phyloP scores from a whole-genome alignment of 139 green algal genomes.

The Chlamydomonas eustigma region DNA sequence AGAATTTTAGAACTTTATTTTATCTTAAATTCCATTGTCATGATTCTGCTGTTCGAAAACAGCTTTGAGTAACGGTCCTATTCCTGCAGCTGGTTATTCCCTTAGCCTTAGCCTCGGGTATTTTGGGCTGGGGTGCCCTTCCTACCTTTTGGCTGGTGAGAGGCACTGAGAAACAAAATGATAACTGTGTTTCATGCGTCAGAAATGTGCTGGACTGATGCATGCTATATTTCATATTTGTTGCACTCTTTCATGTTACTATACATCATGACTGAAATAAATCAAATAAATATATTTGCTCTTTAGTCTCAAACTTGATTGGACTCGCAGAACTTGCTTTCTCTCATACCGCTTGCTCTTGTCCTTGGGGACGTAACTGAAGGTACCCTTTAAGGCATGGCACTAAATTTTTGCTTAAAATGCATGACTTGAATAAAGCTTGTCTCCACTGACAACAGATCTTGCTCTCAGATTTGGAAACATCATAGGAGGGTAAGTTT shows the following conservation, averaged over 20 bases:
- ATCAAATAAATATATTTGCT: no score
- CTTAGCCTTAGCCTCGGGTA: conserved; percentile 46
- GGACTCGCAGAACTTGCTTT: conserved; percentile 70
- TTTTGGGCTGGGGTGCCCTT: conserved; percentile 41
- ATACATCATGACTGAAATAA: no score
- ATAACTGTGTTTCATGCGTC: neutral
- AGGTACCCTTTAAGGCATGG: no score
- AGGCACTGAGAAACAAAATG: neutral
- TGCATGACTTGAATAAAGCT: conserved; percentile 44
- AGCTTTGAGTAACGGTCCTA: neutral
- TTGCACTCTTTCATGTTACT: no score
- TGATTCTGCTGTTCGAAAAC: neutral
- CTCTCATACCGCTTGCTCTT: conserved; percentile 78
- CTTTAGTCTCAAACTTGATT: no score
- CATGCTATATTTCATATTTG: no score
- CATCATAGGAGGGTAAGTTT: conserved; percentile 5
- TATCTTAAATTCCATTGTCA: neutral
- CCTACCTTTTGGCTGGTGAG: conserved; percentile 20
- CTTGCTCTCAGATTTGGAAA: conserved; percentile 77
- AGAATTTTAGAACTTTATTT: neutral
- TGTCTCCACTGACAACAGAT: conserved; percentile 32
- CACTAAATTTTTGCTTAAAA: no score
- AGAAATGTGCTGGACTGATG: no score
- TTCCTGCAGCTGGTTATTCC: conserved; percentile 61
- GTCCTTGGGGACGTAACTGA: conserved; percentile 87